Conservation (phyloP, 441 rosid species). For the Eruca vesicaria region DNA sequence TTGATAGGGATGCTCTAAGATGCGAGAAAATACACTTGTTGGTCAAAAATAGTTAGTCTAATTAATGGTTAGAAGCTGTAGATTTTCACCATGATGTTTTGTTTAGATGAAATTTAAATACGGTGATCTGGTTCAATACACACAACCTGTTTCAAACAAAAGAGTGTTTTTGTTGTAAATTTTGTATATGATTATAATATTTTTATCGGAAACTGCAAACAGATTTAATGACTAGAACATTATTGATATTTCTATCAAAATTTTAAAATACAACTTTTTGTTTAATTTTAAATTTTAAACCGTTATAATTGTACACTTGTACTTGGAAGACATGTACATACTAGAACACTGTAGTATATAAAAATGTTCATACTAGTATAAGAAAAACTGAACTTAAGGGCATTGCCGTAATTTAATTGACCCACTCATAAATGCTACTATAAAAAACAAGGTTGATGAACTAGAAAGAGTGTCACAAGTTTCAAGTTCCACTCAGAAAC, state of each 20-base stretch:
- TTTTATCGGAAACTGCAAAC: not conserved
- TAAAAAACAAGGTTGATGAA: constrained; percentile 30
- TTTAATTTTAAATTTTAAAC: not conserved
- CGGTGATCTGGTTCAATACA: not conserved
- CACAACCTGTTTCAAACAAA: not conserved
- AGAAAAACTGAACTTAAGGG: constrained; percentile 26
- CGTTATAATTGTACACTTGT: not conserved
- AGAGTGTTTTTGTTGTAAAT: not conserved
- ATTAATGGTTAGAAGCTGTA: not conserved
- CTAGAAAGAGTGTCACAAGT: constrained; percentile 31
- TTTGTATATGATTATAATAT: not conserved
- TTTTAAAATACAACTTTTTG: not conserved
- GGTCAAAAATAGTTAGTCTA: not conserved
- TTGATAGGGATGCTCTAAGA: not conserved
- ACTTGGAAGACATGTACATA: not conserved
- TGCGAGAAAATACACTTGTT: not conserved
- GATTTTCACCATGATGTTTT: not conserved
- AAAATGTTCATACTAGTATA: too few relatives aligned
- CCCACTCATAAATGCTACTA: constrained; percentile 31
- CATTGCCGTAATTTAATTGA: constrained; percentile 23
- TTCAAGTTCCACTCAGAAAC: constrained; percentile 33
- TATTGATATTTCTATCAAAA: not conserved
- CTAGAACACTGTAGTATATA: not conserved
- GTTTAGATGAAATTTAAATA: not conserved
- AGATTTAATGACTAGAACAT: not conserved